A percentile compares a stretch with the other conserved stretches of the same genome.
Conservation (phyloP, 108 stramenopile species). For the Craspedostauros australis region DNA sequence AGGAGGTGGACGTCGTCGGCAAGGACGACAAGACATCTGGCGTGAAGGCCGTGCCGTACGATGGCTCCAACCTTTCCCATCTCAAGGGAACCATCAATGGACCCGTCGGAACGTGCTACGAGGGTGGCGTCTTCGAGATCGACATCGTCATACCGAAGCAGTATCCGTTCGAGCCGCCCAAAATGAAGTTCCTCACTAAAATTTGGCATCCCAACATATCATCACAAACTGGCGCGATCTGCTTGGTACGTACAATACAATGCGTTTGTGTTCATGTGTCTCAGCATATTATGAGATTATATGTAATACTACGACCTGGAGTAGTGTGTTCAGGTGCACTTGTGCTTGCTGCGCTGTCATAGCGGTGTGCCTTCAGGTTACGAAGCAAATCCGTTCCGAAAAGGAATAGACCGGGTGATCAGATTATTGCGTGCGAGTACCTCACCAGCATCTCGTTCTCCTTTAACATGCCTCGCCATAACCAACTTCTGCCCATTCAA, state of each 20-base stretch:
- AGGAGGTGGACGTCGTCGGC: constrained; percentile 49
- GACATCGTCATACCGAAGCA: constrained; percentile 74
- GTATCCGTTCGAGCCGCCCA: constrained; percentile 94
- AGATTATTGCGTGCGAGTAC: too few relatives aligned
- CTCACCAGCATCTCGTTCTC: too few relatives aligned
- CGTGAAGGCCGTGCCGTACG: constrained; percentile 41
- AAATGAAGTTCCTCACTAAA: constrained; percentile 91
- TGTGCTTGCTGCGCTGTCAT: too few relatives aligned
- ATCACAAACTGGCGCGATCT: constrained; percentile 95
- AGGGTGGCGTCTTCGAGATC: constrained; percentile 74
- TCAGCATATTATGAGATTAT: too few relatives aligned
- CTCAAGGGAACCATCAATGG: constrained; percentile 66
- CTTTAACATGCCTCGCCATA: too few relatives aligned
- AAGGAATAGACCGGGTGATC: too few relatives aligned
- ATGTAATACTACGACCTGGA: too few relatives aligned
- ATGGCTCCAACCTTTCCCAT: constrained; percentile 32
- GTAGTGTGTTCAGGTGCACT: too few relatives aligned
- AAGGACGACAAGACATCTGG: constrained; percentile 58
- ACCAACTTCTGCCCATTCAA: too few relatives aligned
- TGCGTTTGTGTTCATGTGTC: background rate
- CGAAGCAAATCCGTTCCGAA: too few relatives aligned
- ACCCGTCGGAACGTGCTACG: constrained; percentile 68
- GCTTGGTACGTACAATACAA: constrained; percentile 62
- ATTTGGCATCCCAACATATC: constrained; percentile 98
- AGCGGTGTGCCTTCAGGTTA: too few relatives aligned